phyloP scores from a whole-genome alignment of 176 grass and related monocot species.

The Poa annua region DNA sequence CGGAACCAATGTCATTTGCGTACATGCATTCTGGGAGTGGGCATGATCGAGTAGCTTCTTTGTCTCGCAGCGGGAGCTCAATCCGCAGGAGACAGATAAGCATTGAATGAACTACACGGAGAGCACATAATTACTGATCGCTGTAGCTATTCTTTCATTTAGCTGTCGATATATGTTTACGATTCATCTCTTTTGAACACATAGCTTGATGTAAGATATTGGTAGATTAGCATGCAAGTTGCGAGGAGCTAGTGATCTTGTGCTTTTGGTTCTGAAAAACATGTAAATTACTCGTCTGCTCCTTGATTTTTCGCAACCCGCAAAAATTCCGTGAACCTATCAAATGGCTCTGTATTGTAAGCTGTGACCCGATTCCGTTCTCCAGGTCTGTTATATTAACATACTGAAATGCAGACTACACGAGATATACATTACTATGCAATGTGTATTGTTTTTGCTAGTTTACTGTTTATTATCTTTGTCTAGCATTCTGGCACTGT shows the following conservation, averaged over 20 bases:
- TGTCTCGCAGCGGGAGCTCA: background rate
- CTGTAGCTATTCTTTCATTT: slow-evolving; percentile 40
- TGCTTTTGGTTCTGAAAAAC: background rate
- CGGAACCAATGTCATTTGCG: slow-evolving; percentile 53
- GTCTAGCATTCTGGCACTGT: no score
- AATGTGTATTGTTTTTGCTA: no score
- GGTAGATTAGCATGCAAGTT: background rate
- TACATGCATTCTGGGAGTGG: slow-evolving; percentile 48
- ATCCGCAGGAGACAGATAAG: slow-evolving; percentile 14
- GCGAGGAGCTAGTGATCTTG: background rate
- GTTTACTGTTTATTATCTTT: no score
- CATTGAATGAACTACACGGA: background rate
- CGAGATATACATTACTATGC: no score
- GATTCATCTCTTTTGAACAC: background rate
- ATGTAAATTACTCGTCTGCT: background rate
- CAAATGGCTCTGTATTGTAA: no score
- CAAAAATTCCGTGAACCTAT: no score
- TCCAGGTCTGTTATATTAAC: no score
- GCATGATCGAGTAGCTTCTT: slow-evolving; percentile 14
- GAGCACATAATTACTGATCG: background rate
- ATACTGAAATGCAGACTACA: no score
- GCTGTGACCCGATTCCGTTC: no score
- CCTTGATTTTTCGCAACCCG: no score
- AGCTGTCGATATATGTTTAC: background rate
- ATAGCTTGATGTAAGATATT: background rate